Evolutionary conservation across 257 asterid genomes (phyloP).

Genomic region (Nemophila menziesii): DNA sequence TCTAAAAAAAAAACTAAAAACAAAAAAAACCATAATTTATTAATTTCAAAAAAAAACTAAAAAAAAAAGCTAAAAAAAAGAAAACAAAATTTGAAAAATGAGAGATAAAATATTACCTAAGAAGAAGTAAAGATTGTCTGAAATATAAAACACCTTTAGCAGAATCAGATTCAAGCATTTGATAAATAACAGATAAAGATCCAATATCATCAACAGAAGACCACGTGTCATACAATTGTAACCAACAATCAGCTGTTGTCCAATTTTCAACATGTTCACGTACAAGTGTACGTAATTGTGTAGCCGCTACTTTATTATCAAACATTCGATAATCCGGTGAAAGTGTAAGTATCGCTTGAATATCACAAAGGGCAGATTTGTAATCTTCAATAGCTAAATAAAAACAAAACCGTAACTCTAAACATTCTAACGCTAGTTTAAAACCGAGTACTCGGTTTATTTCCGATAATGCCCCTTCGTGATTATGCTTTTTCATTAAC

Average conservation of each 20-base stretch:
- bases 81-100: not conserved
- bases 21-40: no score
- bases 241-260: slow-evolving; percentile 99
- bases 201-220: slow-evolving; percentile 95
- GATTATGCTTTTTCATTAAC: slow-evolving; percentile 75
- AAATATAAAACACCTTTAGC: slow-evolving; percentile 86
- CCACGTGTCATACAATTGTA: slow-evolving; percentile 92
- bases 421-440: slow-evolving; percentile 85
- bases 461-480: slow-evolving; percentile 69
- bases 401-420: slow-evolving; percentile 90
- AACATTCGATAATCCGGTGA: slow-evolving; percentile 76
- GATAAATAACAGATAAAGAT: slow-evolving; percentile 89
- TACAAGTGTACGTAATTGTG: slow-evolving; percentile 74
- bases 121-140: slow-evolving; percentile 90
- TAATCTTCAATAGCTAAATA: slow-evolving; percentile 79
- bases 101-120: slow-evolving; percentile 47
- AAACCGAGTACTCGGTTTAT: slow-evolving; percentile 83
- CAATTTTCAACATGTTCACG: slow-evolving; percentile 86
- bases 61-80: not conserved
- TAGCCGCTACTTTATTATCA: slow-evolving; percentile 76
- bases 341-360: slow-evolving; percentile 90
- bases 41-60: not conserved
- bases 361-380: slow-evolving; percentile 75
- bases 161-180: slow-evolving; percentile 95
- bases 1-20: no score